Conservation (phyloP, 768 basidiomycete genomes). For the Mrakia gelida region DNA sequence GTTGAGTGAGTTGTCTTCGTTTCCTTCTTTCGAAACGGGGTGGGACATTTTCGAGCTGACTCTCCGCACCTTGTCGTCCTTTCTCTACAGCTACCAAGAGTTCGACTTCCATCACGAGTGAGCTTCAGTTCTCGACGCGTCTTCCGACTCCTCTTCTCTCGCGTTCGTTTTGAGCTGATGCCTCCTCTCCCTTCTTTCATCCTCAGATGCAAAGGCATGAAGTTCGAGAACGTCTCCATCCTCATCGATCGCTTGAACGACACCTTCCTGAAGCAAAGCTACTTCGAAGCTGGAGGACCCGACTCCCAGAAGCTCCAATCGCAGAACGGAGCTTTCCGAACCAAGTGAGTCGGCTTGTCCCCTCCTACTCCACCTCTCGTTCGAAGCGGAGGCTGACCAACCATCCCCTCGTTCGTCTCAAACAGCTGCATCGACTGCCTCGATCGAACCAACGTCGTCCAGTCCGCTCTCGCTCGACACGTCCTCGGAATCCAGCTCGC, state of each 20-base stretch:
- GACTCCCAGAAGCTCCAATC: slow-evolving; percentile 48
- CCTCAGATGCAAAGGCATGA: slow-evolving; percentile 35
- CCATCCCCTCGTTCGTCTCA: not conserved
- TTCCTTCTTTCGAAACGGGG: not conserved
- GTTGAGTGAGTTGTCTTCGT: slow-evolving; percentile 39
- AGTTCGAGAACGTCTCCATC: slow-evolving; percentile 85
- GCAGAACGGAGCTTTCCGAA: slow-evolving; percentile 78
- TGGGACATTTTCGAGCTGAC: too few relatives aligned
- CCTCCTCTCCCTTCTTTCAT: slow-evolving; percentile 14
- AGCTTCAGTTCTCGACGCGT: not conserved
- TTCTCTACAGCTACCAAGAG: slow-evolving; percentile 35
- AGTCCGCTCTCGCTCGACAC: slow-evolving; percentile 89
- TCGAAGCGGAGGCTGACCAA: not conserved
- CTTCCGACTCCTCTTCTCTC: not conserved
- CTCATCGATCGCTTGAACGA: slow-evolving; percentile 63
- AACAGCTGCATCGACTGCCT: slow-evolving; percentile 95
- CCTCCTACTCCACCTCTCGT: not conserved
- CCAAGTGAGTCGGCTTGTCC: slow-evolving; percentile 37
- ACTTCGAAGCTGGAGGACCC: slow-evolving; percentile 10
- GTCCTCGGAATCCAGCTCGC: slow-evolving; percentile 54
- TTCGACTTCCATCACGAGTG: slow-evolving; percentile 95
- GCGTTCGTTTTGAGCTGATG: not conserved
- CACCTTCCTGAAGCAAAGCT: not conserved
- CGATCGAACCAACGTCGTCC: slow-evolving; percentile 70
- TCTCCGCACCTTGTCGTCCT: slow-evolving; percentile 25